Conservation (phyloP, 805 yeast genomes). For the Tetrapisispora nanseiensis region DNA sequence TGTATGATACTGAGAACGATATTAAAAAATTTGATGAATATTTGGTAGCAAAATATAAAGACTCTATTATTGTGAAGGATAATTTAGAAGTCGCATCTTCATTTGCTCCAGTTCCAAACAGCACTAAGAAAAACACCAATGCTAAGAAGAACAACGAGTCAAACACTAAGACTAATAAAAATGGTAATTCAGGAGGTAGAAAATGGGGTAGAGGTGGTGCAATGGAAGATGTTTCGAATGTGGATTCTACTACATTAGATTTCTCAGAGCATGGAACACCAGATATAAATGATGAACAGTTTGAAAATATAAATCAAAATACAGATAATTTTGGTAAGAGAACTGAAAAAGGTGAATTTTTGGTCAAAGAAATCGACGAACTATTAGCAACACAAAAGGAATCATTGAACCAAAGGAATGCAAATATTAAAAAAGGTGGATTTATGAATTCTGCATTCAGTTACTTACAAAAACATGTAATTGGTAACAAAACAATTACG, state of each 20-base stretch:
- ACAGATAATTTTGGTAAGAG: constrained; percentile 33
- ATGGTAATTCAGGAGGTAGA: constrained; percentile 30
- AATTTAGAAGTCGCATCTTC: not conserved
- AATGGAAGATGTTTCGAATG: constrained; percentile 35
- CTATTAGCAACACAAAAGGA: constrained; percentile 15
- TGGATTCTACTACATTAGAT: constrained; percentile 39
- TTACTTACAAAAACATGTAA: constrained; percentile 43
- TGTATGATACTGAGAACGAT: constrained; percentile 27
- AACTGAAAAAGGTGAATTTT: constrained; percentile 46
- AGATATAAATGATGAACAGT: constrained; percentile 8
- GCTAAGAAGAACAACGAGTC: constrained; percentile 1
- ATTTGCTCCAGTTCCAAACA: not conserved
- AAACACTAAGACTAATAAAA: constrained; percentile 1
- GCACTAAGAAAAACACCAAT: constrained; percentile 5
- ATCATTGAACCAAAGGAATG: constrained; percentile 29
- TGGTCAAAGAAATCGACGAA: constrained; percentile 52
- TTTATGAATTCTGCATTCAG: constrained; percentile 35
- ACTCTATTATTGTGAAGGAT: constrained; percentile 8
- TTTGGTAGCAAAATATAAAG: constrained; percentile 29
- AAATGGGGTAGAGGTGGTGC: constrained; percentile 62
- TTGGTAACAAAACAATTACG: constrained; percentile 62
- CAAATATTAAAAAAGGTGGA: constrained; percentile 31
- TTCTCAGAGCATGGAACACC: constrained; percentile 36
- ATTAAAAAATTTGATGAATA: constrained; percentile 32
- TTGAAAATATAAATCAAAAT: constrained; percentile 20